Base-by-base conservation (phyloP, 106 monocot species). In the Alisma plantagoaquatica region DNA sequence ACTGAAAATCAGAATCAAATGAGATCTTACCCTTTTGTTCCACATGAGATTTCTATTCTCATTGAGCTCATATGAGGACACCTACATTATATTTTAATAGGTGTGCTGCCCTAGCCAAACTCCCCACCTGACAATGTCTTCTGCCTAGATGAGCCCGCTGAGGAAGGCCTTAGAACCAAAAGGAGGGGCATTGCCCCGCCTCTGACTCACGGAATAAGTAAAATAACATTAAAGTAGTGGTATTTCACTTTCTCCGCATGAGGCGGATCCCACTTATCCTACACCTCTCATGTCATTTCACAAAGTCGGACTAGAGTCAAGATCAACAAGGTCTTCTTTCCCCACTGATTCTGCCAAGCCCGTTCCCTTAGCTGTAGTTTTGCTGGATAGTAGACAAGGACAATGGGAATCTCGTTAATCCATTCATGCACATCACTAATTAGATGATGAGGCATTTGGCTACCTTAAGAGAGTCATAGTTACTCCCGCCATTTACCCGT, bases 391-490 rank as follows among this genome's bases (percentile, higher is more conserved):
- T 79, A 79, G 65, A 74, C 49, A 74, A 52, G 61, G 69, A 70
- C 55, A 74, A 59, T 79, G 78, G 64, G 73, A 64, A 73, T 79
- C 69, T 79, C 63, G 65, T 74, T 79, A 70, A 79, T 74, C 72
- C 67, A 77, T 74, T 74, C 69, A 64, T 79, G 66, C 56, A 48
- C 47, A 29, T 80, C 79, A 79, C 74, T 74, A 79, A 79, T 79
- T 74, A 79, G 69, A 70, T 79, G 69, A 79, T 56, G 78, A 78
- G 67, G 57, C 78, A 84, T 84, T 84, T 84, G 71, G 55, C 83
- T 84, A 84, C 74, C 83, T 84, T 84, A 84, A 84, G 75, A 75
- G 78, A 84, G 78, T 78, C 77, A 78, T 84, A 84, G 71, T 84
- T 84, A 84, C 83, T 84, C 71, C 74, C 58, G 56, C 49, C 70